Evolutionary conservation across 2,329 filamentous ascomycete species (phyloP), one percentile per base, ranked within the genome.

Genomic region (Calcarisporium arbuscula): DNA sequence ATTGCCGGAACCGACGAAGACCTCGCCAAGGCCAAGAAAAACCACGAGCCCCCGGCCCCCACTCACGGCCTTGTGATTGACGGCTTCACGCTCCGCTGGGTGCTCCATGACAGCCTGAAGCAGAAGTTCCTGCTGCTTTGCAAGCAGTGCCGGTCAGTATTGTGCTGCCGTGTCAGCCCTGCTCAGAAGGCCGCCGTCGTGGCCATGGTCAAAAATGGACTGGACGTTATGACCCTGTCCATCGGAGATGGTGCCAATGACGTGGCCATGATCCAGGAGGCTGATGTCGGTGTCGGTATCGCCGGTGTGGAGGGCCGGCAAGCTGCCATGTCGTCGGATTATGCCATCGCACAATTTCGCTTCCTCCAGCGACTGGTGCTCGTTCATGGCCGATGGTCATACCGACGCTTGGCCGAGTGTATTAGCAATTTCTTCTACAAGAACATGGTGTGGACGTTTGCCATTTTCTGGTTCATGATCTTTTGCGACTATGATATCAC

Each of bases 391-490:
- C 78, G 89, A 39, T 95, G 89, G 86, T 95, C 88, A n/a, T 98
- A 98, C 64, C 78, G 90, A 34, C 80, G 92, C 49, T 67, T 98
- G 57, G 87, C 83, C 19, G 92, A 98, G 66, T 85, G 82, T 30
- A 95, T 94, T 52, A 87, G 88, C 58, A 98, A 98, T 60, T 98
- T 98, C 72, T 98, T 98, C 70, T 98, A 96, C 77, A 98, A 98
- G 82, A 98, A 96, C 67, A 84, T 98, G 62, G 83, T 96, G 34
- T 98, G 92, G 92, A 92, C 87, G 1, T 90, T 95, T 54, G 77
- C 83, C 28, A 84, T 98, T 39, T 95, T 96, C 72, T 96, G 90
- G 90, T 98, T 85, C 62, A 88, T 94, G 57, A 86, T 95, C 35
- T 98, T 84, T 62, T 87, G 85, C 68, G 83, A 94, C 62, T 95